Percentiles rank a stretch among this genome's conserved stretches.
Evolutionary conservation across 108 stramenopile genomes (phyloP).

Genomic region (Schizochytrium sp.): DNA sequence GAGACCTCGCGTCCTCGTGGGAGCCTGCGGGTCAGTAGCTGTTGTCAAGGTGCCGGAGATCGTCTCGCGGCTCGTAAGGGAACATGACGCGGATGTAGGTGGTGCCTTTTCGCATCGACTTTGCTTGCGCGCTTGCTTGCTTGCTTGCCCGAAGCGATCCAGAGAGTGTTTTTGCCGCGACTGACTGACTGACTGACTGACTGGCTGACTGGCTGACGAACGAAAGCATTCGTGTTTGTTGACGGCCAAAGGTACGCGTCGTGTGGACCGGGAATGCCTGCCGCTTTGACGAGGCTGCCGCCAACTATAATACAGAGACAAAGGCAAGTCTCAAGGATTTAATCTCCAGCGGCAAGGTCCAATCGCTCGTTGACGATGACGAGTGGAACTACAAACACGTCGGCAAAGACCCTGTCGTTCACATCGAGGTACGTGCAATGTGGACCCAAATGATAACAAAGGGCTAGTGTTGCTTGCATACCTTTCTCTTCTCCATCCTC

Average conservation of each 20-base stretch:
- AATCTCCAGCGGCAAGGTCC: background rate
- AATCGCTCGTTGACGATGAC: background rate
- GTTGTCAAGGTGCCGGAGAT: conserved; percentile 75
- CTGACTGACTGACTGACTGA: too few species aligned
- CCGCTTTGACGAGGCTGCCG: background rate
- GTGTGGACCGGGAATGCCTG: background rate
- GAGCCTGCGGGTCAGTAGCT: conserved; percentile 73
- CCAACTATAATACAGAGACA: background rate
- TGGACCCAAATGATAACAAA: background rate
- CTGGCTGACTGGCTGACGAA: background rate
- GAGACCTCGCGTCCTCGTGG: conserved; percentile 52
- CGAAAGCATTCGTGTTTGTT: background rate
- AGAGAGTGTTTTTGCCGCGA: background rate
- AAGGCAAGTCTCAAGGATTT: background rate
- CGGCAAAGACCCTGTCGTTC: conserved; percentile 70
- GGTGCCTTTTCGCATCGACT: background rate
- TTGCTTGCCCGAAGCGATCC: background rate
- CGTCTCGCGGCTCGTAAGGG: conserved; percentile 45
- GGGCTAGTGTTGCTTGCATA: background rate
- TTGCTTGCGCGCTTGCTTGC: background rate
- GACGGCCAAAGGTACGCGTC: background rate
- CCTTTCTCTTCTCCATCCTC: background rate
- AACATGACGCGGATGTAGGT: background rate
- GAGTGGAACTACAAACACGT: conserved; percentile 26
- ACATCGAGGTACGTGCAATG: conserved; percentile 53